Conservation (phyloP, 345 rosid genomes). For the Eucalyptus cloeziana region DNA sequence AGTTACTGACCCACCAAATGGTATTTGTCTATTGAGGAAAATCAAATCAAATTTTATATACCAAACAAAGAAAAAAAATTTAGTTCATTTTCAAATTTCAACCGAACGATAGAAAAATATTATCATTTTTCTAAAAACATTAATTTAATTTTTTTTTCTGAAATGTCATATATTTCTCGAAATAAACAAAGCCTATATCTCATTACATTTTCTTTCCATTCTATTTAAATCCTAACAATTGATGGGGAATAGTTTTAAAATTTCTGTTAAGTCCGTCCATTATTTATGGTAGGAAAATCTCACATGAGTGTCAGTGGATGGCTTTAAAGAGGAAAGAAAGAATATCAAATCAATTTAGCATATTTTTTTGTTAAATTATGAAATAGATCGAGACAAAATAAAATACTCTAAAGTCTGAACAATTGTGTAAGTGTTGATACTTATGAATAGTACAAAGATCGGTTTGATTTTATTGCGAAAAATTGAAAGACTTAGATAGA, state of each 20-base stretch:
- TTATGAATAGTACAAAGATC: not conserved
- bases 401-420: not conserved
- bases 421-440: too few relatives aligned
- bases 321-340: not conserved
- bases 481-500: not conserved
- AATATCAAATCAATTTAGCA: not conserved
- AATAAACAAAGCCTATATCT: too few relatives aligned
- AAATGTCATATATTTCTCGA: too few relatives aligned
- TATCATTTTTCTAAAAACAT: too few relatives aligned
- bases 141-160: accelerated
- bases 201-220: not conserved
- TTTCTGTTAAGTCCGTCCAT: not conserved
- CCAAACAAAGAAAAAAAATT: accelerated
- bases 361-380: not conserved
- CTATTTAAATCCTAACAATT: not conserved
- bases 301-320: not conserved
- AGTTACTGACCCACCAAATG: accelerated
- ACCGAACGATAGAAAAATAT: accelerated
- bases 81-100: too few relatives aligned
- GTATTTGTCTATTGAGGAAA: too few relatives aligned
- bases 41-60: too few relatives aligned
- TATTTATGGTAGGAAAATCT: not conserved
- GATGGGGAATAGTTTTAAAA: not conserved
- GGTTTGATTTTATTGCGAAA: not conserved
- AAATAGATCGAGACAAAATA: not conserved